Conservation (phyloP, 2,329 filamentous ascomycete genomes). For the Tolypocladium endophyticum region DNA sequence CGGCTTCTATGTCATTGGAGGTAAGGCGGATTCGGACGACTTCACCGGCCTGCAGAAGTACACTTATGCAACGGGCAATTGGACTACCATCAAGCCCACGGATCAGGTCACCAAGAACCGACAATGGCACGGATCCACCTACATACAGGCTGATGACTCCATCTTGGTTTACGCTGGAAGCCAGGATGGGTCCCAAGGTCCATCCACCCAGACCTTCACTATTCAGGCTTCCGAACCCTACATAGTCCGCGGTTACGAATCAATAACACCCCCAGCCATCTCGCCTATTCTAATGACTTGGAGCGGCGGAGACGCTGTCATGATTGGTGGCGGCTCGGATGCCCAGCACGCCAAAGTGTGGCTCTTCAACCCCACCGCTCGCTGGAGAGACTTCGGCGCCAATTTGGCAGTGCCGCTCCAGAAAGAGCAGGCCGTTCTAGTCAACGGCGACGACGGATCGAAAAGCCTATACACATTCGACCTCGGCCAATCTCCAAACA, state of each 20-base stretch:
- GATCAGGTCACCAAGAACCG: slow-evolving; percentile 54
- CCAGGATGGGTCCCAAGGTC: slow-evolving; percentile 43
- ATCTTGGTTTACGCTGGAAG: slow-evolving; percentile 77
- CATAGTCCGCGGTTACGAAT: slow-evolving; percentile 45
- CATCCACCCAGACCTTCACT: slow-evolving; percentile 66
- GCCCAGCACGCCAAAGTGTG: slow-evolving; percentile 53
- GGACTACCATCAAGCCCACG: slow-evolving; percentile 34
- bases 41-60: slow-evolving; percentile 70
- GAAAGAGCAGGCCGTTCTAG: slow-evolving; percentile 50
- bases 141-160: slow-evolving; percentile 56
- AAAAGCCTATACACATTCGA: slow-evolving; percentile 74
- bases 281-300: slow-evolving; percentile 66
- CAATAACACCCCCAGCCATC: slow-evolving; percentile 49
- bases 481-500: slow-evolving; percentile 62
- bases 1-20: slow-evolving; percentile 74
- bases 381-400: slow-evolving; percentile 59
- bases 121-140: slow-evolving; percentile 64
- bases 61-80: slow-evolving; percentile 41
- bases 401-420: slow-evolving; percentile 49
- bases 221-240: slow-evolving; percentile 59
- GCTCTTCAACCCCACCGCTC: slow-evolving; percentile 51
- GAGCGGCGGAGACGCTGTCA: slow-evolving; percentile 57
- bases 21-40: slow-evolving; percentile 38
- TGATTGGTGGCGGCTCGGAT: slow-evolving; percentile 56
- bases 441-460: slow-evolving; percentile 65